Conservation (phyloP, 2,329 filamentous ascomycete genomes). For the Exophiala phaeomuriformis region DNA sequence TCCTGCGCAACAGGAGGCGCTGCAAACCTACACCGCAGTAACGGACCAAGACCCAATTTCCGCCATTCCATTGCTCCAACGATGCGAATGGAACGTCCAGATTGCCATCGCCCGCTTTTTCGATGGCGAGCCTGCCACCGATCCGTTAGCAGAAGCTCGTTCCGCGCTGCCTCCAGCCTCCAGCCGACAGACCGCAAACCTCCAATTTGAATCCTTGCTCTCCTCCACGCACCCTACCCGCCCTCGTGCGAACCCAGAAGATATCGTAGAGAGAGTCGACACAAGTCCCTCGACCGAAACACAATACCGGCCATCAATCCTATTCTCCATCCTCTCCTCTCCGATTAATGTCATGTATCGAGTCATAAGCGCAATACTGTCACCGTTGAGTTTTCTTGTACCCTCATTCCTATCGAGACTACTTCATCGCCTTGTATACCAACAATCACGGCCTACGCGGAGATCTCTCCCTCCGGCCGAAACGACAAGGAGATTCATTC, state of each 20-base stretch:
- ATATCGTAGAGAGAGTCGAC: conserved; percentile 54
- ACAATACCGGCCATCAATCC: conserved; percentile 62
- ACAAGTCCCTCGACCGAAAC: conserved; percentile 62
- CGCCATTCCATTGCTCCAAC: conserved; percentile 68
- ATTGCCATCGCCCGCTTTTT: conserved; percentile 98
- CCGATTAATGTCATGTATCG: conserved; percentile 74
- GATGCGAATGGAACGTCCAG: conserved; percentile 97
- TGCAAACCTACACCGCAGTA: conserved; percentile 82
- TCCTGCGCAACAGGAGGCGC: conserved; percentile 67
- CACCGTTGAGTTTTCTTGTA: conserved; percentile 74
- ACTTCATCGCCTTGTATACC: conserved; percentile 70
- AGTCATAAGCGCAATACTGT: conserved; percentile 59
- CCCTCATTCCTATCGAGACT: conserved; percentile 50
- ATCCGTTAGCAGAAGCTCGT: conserved; percentile 69
- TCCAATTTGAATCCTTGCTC: conserved; percentile 54
- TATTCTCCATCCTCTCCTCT: conserved; percentile 70
- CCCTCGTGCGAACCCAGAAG: conserved; percentile 13
- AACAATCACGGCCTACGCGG: conserved; percentile 50
- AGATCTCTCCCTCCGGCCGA: conserved; percentile 76
- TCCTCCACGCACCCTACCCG: conserved; percentile 32
- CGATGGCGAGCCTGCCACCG: conserved; percentile 74
- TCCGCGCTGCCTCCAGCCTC: conserved; percentile 57
- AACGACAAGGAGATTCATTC: conserved; percentile 77
- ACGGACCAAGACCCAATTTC: conserved; percentile 73
- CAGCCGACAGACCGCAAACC: conserved; percentile 62